Evolutionary conservation across 2,329 filamentous ascomycete genomes (phyloP), one percentile per base, ranked within the genome.

Genomic region (Plenodomus tracheiphilus): DNA sequence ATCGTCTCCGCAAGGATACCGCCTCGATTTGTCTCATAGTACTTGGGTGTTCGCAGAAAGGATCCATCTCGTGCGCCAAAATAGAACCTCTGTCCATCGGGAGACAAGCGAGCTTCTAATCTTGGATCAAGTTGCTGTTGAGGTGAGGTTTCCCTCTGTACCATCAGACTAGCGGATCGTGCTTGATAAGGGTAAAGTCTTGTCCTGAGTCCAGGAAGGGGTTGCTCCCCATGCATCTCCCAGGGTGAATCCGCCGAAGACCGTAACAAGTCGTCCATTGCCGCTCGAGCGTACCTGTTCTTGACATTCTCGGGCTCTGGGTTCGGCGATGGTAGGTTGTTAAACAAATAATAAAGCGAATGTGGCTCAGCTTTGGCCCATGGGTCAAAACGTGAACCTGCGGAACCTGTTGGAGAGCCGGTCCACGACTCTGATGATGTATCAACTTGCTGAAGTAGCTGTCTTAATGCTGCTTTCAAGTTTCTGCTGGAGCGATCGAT

Each of bases 1-100:
- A 92, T 92, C 55, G 89, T 86, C 65, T 94, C 89, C 0, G 88
- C 88, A 13, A 91, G 74, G 13, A 93, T 87, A 2, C 91, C 93
- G 28, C 92, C 91, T 49, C 81, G 79, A 4, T 86, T 81, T 20
- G 84, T 81, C 38, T 94, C 90, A 59, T 93, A 96, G 49, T 83
- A 82, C 2, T 81, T 80, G 10, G 88, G 85, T n/a, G 87, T 82
- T 30, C 78, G 77, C 0, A 89, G 68, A 40, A 91, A 80, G 0
- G 77, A 76, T 0, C 84, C 82, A 15, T 83, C 80, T 38, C 86
- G 81, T 4, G 81, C 76, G 53, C 92, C 87, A 56, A 86, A 87
- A 65, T 88, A 96, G 76, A 86, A 96, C 0, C 63, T 59, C 1
- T 73, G 66, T 0, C 85, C 87, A 3, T 79, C 73, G 22, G 89